Base-by-base conservation (phyloP, 1,284 basidiomycete species). In the Melampsora americana region DNA sequence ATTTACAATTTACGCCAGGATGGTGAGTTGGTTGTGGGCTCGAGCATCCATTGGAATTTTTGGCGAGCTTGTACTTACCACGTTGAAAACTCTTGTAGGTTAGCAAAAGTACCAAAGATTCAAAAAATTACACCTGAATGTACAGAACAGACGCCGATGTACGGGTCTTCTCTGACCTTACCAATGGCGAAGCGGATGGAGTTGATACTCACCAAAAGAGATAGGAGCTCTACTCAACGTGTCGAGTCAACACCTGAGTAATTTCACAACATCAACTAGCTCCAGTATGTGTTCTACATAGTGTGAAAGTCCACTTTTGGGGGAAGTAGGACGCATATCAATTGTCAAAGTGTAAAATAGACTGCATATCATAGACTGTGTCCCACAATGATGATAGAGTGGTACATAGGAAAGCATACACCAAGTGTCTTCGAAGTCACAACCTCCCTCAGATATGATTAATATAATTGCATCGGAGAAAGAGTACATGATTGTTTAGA, bases 401-500 rank as follows among this genome's bases (percentile, higher is more conserved):
- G 39, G 53, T n/a, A 14, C 20, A 56, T n/a, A 56, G 53, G n/a
- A 28, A 56, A 28, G 53, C 53, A 56, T 56, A 56, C 26, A 56
- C 26, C 11, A 56, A 5, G 53, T 12, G 20, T 56, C 20, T 56
- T 56, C 26, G n/a, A 56, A 56, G 26, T 56, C 53, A 56, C 53
- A 56, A 23, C 20, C 20, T n/a, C 53, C 20, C 20, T 56, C 53
- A 12, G 5, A 56, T 6, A 28, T 42, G 39, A 42, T 42, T 42
- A 42, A 42, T 28, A 23, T 56, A n/a, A 56, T 56, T 56, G 53
- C 5, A 56, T 23, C 53, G n/a, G 53, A 28, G 20, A 56, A 56
- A 56, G 53, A 56, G 28, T 30, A 62, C 28, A 28, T 62, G 61
- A 9, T 35, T 30, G 30, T 75, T 82, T 81, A 82, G 77, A 82